A percentile compares a stretch with the other conserved stretches of the same genome.
Evolutionary conservation across 306 rosid genomes (phyloP).

Genomic region (Trichosanthes cucumerina): DNA sequence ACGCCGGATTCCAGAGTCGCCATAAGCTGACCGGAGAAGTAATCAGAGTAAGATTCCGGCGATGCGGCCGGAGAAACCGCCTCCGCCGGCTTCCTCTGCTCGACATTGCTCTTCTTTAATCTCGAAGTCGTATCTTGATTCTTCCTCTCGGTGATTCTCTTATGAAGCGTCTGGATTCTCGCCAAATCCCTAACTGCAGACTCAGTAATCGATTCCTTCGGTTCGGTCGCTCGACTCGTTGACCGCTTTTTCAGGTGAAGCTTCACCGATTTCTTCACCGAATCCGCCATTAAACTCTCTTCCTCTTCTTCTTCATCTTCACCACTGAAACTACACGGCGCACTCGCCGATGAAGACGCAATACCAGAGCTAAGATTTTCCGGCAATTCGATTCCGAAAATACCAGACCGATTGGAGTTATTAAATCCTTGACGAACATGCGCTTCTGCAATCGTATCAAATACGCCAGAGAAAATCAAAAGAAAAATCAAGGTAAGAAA

Average conservation of each 20-base stretch:
- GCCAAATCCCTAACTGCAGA: conserved; percentile 46
- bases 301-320: conserved; percentile 17
- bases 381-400: conserved; percentile 59
- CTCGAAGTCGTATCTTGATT: conserved; percentile 68
- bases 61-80: conserved; percentile 26
- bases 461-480: conserved; percentile 18
- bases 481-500: conserved; percentile 24
- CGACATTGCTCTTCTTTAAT: conserved; percentile 23
- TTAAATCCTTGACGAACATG: conserved; percentile 23
- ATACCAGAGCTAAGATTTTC: conserved; percentile 49
- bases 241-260: conserved; percentile 48
- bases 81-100: conserved; percentile 13
- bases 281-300: conserved; percentile 19
- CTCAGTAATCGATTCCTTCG: conserved; percentile 36
- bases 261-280: conserved; percentile 37
- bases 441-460: conserved; percentile 22
- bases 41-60: conserved; percentile 30
- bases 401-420: conserved; percentile 45
- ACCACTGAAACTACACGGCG: conserved; percentile 40
- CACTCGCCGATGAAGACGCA: conserved; percentile 41
- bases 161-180: conserved; percentile 74
- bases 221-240: conserved; percentile 22
- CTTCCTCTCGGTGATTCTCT: conserved; percentile 62
- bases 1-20: conserved; percentile 96
- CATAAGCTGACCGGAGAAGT: conserved; percentile 47